Base-by-base conservation (phyloP, 352 stramenopile species). In the Aphanomyces euteiches region DNA sequence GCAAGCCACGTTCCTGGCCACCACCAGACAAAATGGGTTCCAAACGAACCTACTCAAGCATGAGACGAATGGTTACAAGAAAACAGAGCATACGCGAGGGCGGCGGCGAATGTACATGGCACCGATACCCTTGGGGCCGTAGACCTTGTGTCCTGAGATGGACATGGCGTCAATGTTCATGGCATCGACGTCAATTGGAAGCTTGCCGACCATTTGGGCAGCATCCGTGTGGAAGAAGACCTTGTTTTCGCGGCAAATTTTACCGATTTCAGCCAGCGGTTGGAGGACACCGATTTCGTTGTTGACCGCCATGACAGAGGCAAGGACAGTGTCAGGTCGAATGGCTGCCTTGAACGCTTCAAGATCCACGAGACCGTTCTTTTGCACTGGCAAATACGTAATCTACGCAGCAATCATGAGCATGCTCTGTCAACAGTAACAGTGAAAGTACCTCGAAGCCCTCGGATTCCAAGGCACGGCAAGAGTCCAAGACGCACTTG, bases 201-300 rank as follows among this genome's bases (percentile, higher is more conserved):
- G 59, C 79, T 97, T 97, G 71, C 92, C 92, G 7, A 99, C 76
- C 96, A 99, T 99, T 81, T 99, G 97, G 41, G 98, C 98, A 5
- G 96, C 95, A 83, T 99, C 98, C 17, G 92, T 98, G 83, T 99
- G 98, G 84, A 99, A 99, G 74, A 99, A 98, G 38, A 99, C 88
- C 76, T 97, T 98, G 72, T 85, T 78, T 21, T 83, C 80, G 56
- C 90, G 87, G 76, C 94, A 98, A 58, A 98, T 92, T 66, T 90
- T 79, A 34, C 96, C 96, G 77, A 99, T 98, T 72, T 98, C 92
- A 79, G 98, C 91, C 5, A 99, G 82, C 8, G 96, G 96, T 79
- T 99, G 98, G 37, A 99, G 72, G 38, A 99, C 98, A 41, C 98
- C 98, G 79, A 99, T 99, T 82, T 99, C 98, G 79, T 99, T 99